phyloP scores from a whole-genome alignment of 495 filamentous ascomycete genomes.

The Podospora comata region DNA sequence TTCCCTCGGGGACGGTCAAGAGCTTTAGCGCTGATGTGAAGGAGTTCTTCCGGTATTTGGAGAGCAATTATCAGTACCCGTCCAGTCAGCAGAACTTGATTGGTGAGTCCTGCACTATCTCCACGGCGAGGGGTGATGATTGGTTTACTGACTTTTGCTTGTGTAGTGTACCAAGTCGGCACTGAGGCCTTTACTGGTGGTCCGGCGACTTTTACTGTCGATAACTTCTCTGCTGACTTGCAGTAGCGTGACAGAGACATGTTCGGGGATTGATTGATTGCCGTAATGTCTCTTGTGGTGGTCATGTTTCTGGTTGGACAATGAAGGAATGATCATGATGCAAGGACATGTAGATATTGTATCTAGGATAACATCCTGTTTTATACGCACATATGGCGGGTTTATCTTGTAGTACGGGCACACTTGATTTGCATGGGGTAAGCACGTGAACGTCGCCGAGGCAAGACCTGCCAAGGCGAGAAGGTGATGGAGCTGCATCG shows the following conservation, averaged over 20 bases:
- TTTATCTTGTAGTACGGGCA: too few species aligned
- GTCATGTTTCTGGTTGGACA: too few species aligned
- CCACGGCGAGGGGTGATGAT: not conserved
- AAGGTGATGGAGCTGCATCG: too few species aligned
- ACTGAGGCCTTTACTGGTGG: constrained; percentile 45
- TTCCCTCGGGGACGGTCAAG: constrained; percentile 27
- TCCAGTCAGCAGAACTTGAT: constrained; percentile 44
- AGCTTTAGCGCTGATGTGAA: constrained; percentile 42
- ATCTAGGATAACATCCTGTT: too few species aligned
- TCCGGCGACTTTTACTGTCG: constrained; percentile 13
- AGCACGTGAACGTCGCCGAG: too few species aligned
- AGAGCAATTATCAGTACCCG: constrained; percentile 37
- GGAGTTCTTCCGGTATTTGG: constrained; percentile 44
- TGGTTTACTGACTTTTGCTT: constrained; percentile 9
- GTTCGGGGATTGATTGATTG: too few species aligned
- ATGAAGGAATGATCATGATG: too few species aligned
- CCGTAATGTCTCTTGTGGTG: too few species aligned
- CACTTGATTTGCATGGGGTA: too few species aligned
- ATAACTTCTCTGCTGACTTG: constrained; percentile 9
- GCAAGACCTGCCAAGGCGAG: too few species aligned
- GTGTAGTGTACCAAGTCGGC: constrained; percentile 42
- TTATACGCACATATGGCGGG: too few species aligned
- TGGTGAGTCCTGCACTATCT: constrained; percentile 33
- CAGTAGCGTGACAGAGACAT: not conserved
- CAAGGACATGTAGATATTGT: too few species aligned